Evolutionary conservation across 2,329 filamentous ascomycete species (phyloP), one percentile per base, ranked within the genome.

Genomic region (Arthrinium phaeospermum): DNA sequence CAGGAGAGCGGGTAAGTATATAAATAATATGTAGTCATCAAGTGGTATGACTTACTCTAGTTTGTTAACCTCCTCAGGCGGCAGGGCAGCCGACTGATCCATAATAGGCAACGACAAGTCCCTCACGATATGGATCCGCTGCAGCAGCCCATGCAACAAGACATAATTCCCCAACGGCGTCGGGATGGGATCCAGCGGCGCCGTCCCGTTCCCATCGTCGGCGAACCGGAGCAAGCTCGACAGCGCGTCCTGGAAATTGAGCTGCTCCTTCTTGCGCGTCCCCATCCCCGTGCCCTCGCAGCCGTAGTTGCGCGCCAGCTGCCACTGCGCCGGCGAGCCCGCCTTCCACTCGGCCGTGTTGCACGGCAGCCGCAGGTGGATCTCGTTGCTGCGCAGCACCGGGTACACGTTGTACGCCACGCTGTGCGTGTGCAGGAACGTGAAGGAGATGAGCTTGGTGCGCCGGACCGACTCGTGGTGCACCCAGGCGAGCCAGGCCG

Each of bases 391-490:
- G 0, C 81, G 78, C 7, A 83, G 74, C 0, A 79, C 78, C 0
- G 82, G 82, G 44, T 82, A 83, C 2, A 81, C 77, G 30, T 83
- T 81, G 72, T 83, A 83, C 2, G 82, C 82, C 10, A 83, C 79
- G 69, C 80, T 83, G 71, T 83, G 81, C 0, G 79, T 82, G 67
- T 83, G 81, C 4, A 83, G 75, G 69, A 83, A 83, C 0, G 81
- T 81, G 45, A 83, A 83, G 0, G 81, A 80, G 4, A 83, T 82
- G 2, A 83, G 77, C 64, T 83, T 83, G 0, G 82, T 76, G 7
- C 82, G 76, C 2, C 82, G 78, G 2, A 72, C 46, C 0, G 81
- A 82, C 69, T 83, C 82, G 37, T 79, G 75, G 3, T 72, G 75
- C 0, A 79, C 74, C 82, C 82, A 83, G 0, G 73, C 72, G 1